Conservation (phyloP, 2,329 filamentous ascomycete genomes). For the Lecanosticta acicola region DNA sequence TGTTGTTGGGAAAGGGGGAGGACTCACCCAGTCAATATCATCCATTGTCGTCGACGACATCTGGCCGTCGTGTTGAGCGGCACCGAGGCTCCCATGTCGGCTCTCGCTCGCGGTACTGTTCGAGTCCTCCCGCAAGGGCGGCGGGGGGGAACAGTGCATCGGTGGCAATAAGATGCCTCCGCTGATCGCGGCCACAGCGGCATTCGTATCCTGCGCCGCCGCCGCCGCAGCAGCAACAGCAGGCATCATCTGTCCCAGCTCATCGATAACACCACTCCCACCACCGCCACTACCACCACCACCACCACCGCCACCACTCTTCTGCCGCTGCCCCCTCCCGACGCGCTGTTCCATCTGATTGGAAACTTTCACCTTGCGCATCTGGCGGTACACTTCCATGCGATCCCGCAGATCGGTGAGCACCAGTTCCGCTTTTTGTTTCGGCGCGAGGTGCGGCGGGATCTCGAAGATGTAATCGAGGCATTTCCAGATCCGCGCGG, state of each 20-base stretch:
- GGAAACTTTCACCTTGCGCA: slow-evolving; percentile 46
- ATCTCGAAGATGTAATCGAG: slow-evolving; percentile 67
- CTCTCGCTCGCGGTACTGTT: slow-evolving; percentile 21
- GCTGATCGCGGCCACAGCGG: too few relatives aligned
- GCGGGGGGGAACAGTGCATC: slow-evolving; percentile 27
- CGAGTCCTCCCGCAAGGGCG: slow-evolving; percentile 13
- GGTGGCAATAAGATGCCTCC: too few relatives aligned
- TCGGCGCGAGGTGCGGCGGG: slow-evolving; percentile 46
- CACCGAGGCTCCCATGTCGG: slow-evolving; percentile 15
- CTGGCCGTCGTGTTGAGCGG: slow-evolving; percentile 17
- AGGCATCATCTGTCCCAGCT: slow-evolving; percentile 13
- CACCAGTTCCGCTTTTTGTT: slow-evolving; percentile 56
- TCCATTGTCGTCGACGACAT: slow-evolving; percentile 37
- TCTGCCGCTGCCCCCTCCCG: slow-evolving; percentile 10
- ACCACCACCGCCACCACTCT: too few relatives aligned
- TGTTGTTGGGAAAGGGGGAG: neutral
- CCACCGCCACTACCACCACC: neutral
- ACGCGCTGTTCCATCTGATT: slow-evolving; percentile 30
- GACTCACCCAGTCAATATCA: slow-evolving; percentile 62
- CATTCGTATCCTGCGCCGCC: slow-evolving; percentile 1
- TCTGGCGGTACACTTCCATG: slow-evolving; percentile 53
- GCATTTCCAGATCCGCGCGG: slow-evolving; percentile 63
- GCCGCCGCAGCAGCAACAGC: slow-evolving; percentile 4
- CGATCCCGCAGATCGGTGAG: slow-evolving; percentile 58
- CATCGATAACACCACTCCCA: slow-evolving; percentile 5